Conservation (phyloP, 2,329 filamentous ascomycete genomes). For the Botryotinia globosa region DNA sequence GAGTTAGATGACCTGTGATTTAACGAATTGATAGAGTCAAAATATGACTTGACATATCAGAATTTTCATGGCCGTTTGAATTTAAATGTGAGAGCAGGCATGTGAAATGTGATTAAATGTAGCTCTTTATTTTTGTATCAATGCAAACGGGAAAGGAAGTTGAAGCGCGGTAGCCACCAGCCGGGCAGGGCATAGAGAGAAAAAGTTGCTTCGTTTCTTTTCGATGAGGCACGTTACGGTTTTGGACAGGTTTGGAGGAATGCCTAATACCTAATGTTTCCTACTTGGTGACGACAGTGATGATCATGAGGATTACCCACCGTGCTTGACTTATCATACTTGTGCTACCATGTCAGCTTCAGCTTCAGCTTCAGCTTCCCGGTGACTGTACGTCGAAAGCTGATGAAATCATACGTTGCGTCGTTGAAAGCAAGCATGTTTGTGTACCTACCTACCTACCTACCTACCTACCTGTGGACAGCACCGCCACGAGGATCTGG, state of each 20-base stretch:
- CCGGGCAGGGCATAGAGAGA: not conserved
- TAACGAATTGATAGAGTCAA: slow-evolving; percentile 6
- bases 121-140: not conserved
- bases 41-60: not conserved
- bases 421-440: not conserved
- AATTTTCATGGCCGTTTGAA: not conserved
- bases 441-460: not conserved
- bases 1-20: not conserved
- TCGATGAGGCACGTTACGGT: not conserved
- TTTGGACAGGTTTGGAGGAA: not conserved
- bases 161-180: not conserved
- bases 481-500: not conserved
- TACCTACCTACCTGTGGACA: not conserved
- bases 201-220: not conserved
- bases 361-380: not conserved
- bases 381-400: not conserved
- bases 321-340: not conserved
- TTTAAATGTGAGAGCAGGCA: not conserved
- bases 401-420: not conserved
- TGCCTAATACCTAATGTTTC: not conserved
- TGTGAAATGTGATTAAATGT: not conserved
- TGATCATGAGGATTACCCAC: not conserved
- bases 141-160: not conserved
- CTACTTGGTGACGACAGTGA: not conserved
- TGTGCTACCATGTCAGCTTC: not conserved